Evolutionary conservation across 257 asterid genomes (phyloP).

Genomic region (Ophiorrhiza pumila): DNA sequence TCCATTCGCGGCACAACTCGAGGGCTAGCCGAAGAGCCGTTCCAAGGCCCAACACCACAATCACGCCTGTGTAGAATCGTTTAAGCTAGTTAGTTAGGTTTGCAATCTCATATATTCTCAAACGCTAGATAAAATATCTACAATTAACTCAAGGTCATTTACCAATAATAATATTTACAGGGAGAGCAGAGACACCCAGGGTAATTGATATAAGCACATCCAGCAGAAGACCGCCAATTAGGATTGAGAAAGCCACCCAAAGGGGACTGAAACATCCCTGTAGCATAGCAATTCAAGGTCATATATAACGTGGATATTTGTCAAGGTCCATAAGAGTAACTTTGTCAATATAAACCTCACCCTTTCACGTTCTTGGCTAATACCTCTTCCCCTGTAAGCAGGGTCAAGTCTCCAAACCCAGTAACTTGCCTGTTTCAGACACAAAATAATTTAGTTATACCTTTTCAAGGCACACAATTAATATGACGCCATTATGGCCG

Average conservation of each 20-base stretch:
- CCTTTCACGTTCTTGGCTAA: constrained; percentile 47
- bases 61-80: constrained; percentile 49
- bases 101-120: background rate
- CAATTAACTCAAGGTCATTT: constrained; percentile 2
- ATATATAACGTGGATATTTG: constrained; percentile 7
- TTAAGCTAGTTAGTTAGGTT: background rate
- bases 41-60: constrained; percentile 75
- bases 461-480: background rate
- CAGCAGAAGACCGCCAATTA: constrained; percentile 67
- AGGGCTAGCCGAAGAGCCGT: constrained; percentile 73
- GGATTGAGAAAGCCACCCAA: constrained; percentile 79
- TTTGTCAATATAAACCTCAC: constrained; percentile 28
- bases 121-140: background rate
- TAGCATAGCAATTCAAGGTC: constrained; percentile 14
- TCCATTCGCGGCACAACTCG: constrained; percentile 79
- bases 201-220: constrained; percentile 72
- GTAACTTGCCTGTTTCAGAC: constrained; percentile 48
- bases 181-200: constrained; percentile 77
- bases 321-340: background rate
- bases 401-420: constrained; percentile 81
- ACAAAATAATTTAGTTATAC: constrained; percentile 17
- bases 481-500: background rate
- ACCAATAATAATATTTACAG: constrained; percentile 79
- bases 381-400: constrained; percentile 30
- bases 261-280: constrained; percentile 72